These are phyloP conservation scores for Aspergillus fumigatus DNA, from an alignment of 2,329 filamentous ascomycete species.

Conservation along the genomic window DNA sequence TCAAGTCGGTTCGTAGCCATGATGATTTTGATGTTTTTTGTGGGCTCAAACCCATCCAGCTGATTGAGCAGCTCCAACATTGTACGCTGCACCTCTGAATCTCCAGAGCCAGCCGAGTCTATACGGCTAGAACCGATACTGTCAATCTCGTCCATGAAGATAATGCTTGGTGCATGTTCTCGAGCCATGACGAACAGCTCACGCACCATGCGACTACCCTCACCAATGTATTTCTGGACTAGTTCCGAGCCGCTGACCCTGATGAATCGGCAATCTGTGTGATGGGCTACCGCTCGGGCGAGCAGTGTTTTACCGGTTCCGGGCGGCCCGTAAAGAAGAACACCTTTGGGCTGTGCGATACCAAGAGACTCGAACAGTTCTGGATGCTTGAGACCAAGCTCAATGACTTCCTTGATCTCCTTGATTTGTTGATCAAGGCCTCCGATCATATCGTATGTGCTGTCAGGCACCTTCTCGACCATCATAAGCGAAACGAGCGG, in stretches of 20 bases:
- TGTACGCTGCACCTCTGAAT: constrained; percentile 96
- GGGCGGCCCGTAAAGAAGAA: constrained; percentile 91
- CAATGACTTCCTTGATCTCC: constrained; percentile 99
- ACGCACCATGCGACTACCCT: constrained; percentile 96
- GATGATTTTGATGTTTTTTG: constrained; percentile 99
- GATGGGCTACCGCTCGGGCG: constrained; percentile 91
- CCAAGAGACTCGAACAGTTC: constrained; percentile 99
- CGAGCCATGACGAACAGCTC: constrained; percentile 99
- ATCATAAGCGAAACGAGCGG: constrained; percentile 99
- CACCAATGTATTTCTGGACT: constrained; percentile 98
- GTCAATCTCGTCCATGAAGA: constrained; percentile 99
- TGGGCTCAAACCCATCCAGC: constrained; percentile 96
- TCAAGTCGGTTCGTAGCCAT: constrained; percentile 99
- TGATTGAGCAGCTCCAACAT: constrained; percentile 99
- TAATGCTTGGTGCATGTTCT: constrained; percentile 96
- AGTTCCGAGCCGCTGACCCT: constrained; percentile 92
- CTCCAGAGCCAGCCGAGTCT: constrained; percentile 89
- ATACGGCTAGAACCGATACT: constrained; percentile 96
- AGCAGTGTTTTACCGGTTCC: constrained; percentile 96
- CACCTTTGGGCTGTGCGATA: constrained; percentile 96
- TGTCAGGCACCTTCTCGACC: constrained; percentile 99
- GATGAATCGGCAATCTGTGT: constrained; percentile 99
- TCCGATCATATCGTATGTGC: constrained; percentile 99
- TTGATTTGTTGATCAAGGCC: constrained; percentile 99
- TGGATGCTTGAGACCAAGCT: constrained; percentile 95